A percentile compares a stretch with the other conserved stretches of the same genome.
Conservation (phyloP, 2,329 filamentous ascomycete genomes). For the Phaeosphaeria sp. region DNA sequence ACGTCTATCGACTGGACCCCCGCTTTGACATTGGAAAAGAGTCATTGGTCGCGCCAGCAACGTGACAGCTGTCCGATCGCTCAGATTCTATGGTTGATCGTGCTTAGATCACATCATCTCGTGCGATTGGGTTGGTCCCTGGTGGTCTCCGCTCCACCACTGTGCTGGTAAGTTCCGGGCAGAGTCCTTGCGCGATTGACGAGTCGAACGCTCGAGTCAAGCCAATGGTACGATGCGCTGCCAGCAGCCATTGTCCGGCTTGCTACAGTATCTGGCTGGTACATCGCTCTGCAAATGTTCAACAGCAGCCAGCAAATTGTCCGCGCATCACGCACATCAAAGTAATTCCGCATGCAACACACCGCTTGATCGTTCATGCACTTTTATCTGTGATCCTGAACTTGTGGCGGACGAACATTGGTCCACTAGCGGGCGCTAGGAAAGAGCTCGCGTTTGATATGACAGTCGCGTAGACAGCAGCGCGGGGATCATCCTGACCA, state of each 20-base stretch:
- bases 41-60: constrained; percentile 12
- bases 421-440: constrained; percentile 16
- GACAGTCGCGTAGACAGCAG: constrained; percentile 10
- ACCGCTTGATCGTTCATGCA: constrained; percentile 6
- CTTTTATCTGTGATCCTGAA: too few species aligned
- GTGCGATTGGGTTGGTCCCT: constrained; percentile 3
- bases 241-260: neutral
- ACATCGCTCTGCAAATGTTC: neutral
- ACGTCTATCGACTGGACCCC: constrained; percentile 23
- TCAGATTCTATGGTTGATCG: neutral
- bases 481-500: constrained; percentile 15
- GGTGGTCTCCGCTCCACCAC: constrained; percentile 1
- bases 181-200: constrained; percentile 2
- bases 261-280: neutral
- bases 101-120: constrained; percentile 7
- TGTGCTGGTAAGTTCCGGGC: constrained; percentile 13
- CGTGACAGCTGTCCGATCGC: constrained; percentile 25
- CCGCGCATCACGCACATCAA: neutral
- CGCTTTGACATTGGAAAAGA: constrained; percentile 8
- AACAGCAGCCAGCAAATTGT: neutral
- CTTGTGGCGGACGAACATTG: neutral
- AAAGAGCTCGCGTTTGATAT: constrained; percentile 14
- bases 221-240: neutral
- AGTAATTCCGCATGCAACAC: neutral
- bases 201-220: constrained; percentile 3